Percentiles rank a stretch among this genome's conserved stretches.
Evolutionary conservation across 2,329 filamentous ascomycete species (phyloP).

Genomic region (Sarocladiaceae sp.): DNA sequence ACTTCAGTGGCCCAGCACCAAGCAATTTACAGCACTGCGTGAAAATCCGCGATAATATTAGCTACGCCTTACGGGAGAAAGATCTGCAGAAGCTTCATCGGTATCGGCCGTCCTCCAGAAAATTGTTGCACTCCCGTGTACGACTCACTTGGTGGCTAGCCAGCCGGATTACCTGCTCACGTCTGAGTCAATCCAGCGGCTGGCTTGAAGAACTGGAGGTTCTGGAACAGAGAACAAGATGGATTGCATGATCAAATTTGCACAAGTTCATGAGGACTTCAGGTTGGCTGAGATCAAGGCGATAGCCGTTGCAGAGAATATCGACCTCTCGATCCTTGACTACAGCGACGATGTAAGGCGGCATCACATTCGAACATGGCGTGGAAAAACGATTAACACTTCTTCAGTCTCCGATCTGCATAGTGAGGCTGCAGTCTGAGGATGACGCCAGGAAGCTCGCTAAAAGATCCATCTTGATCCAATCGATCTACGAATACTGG

Average conservation of each 20-base stretch:
- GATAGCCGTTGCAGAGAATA: slow-evolving; percentile 63
- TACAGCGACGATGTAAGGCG: slow-evolving; percentile 69
- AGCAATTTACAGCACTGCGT: not conserved
- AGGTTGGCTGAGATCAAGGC: slow-evolving; percentile 79
- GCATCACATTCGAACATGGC: too few species aligned
- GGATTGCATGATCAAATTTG: slow-evolving; percentile 86
- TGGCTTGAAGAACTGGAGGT: too few species aligned
- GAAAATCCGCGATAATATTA: too few species aligned
- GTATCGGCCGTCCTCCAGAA: too few species aligned
- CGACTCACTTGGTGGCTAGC: too few species aligned
- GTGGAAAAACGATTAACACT: too few species aligned
- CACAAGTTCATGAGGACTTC: slow-evolving; percentile 88
- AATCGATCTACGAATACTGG: slow-evolving; percentile 88
- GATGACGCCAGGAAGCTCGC: slow-evolving; percentile 64
- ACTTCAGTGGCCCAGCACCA: not conserved
- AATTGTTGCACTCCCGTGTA: too few species aligned
- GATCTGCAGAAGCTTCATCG: too few species aligned
- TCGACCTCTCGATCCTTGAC: slow-evolving; percentile 67
- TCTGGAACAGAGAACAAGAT: slow-evolving; percentile 27
- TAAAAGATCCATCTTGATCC: slow-evolving; percentile 72
- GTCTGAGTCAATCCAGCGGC: too few species aligned
- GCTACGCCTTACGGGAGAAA: too few species aligned
- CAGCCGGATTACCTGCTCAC: too few species aligned
- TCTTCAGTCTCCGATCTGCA: slow-evolving; percentile 90
- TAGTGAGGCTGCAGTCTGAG: slow-evolving; percentile 64